Base-by-base conservation (phyloP, 441 rosid genomes). In the Aleurites moluccanus region DNA sequence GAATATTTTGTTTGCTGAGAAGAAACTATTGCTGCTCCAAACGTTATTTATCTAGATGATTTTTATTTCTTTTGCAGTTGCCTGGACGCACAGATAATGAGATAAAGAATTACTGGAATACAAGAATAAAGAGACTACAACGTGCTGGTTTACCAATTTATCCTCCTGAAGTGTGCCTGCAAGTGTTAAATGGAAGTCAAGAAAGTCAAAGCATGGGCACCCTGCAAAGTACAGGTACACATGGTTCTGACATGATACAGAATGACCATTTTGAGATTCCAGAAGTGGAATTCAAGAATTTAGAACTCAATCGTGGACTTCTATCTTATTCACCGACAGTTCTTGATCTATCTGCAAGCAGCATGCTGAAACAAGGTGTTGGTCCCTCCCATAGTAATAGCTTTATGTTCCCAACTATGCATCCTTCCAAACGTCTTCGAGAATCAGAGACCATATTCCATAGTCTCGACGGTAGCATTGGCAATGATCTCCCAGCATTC, bases 21-120 rank as follows among this genome's bases (percentile, higher is more conserved):
- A 59, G 35, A 71, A 59, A 59, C 1, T 4, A 28, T 27, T 25
- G 59, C 28, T 55, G 18, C 66, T 45, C 50, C 3, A 18, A 38
- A 44, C 68, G 23, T 53, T 53, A 18, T 50, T 70, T 53, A 55
- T 57, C 40, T 64, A 25, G 76, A 15, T 73, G 69, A 55, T 69
- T 72, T 11, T 64, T 73, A 35, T 65, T 20, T 61, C 45, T 44
- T 62, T n/a, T 72, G 75, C 86, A 96, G 98, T 77, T 96, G 79
- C 98, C 97, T 73, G 99, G 98, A 57, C 97, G 98, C 70, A 96
- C 98, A 52, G 99, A 96, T 87, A 96, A 96, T 75, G 99, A 96
- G 88, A 93, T 96, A 81, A 96, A 96, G 81, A 96, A 96, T 81
- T 96, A 93, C 76, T 96, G 99, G 99, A 96, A 96, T 85, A 96